Percentiles rank a stretch among this genome's conserved stretches.
Evolutionary conservation across 257 asterid genomes (phyloP).

Genomic region (Gentiana straminea): DNA sequence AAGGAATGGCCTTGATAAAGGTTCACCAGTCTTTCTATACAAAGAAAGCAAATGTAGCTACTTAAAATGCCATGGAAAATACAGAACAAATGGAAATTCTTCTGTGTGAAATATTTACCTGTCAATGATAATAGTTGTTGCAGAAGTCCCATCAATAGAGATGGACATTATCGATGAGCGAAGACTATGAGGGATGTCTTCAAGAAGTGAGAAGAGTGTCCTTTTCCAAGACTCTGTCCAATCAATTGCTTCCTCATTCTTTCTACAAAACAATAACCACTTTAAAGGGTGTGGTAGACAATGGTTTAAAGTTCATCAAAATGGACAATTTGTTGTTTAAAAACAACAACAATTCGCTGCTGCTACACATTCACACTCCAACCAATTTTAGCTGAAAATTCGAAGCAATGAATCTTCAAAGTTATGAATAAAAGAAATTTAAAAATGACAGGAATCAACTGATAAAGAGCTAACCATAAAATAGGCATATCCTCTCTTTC

Average conservation of each 20-base stretch:
- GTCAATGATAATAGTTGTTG: slow-evolving; percentile 68
- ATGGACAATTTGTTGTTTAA: neutral
- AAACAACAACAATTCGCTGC: neutral
- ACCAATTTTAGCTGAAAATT: no score
- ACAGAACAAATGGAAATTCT: neutral
- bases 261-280: slow-evolving; percentile 52
- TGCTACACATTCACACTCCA: no score
- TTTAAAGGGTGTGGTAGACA: neutral
- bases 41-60: neutral
- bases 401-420: no score
- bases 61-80: neutral
- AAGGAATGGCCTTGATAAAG: slow-evolving; percentile 59
- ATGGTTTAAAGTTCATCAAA: neutral
- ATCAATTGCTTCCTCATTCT: slow-evolving; percentile 64
- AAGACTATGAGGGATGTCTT: slow-evolving; percentile 53
- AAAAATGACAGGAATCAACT: neutral
- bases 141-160: slow-evolving; percentile 90
- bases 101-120: slow-evolving; percentile 26
- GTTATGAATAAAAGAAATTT: no score
- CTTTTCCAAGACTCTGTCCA: slow-evolving; percentile 77
- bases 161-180: slow-evolving; percentile 49
- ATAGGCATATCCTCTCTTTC: slow-evolving; percentile 70
- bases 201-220: slow-evolving; percentile 65
- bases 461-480: slow-evolving; percentile 30
- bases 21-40: slow-evolving; percentile 59